These are phyloP conservation scores for Torrubiellomyces zombiae DNA, from an alignment of 2,329 filamentous ascomycete species.

Conservation along the genomic window DNA sequence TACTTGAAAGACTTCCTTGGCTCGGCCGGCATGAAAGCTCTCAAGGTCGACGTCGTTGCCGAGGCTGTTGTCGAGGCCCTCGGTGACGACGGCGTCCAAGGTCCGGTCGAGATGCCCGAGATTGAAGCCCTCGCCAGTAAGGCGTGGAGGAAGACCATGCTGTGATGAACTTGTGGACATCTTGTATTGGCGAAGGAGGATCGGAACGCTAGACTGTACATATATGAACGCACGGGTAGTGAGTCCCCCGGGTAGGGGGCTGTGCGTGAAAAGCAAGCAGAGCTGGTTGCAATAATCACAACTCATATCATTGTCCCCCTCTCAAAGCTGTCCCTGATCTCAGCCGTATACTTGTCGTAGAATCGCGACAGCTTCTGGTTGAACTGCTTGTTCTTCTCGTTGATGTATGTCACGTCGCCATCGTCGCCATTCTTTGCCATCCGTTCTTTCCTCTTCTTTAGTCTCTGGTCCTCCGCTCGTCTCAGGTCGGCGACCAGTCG, in stretches of 20 bases:
- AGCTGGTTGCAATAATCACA: no score
- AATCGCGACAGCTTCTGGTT: slow-evolving; percentile 93
- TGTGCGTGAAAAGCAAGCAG: no score
- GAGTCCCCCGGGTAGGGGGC: no score
- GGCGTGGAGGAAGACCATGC: slow-evolving; percentile 81
- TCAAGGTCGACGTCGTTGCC: slow-evolving; percentile 75
- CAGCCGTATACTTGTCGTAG: slow-evolving; percentile 96
- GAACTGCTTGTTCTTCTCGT: slow-evolving; percentile 99
- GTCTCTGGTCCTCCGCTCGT: slow-evolving; percentile 70
- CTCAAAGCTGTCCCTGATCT: slow-evolving; percentile 96
- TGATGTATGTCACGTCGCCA: slow-evolving; percentile 94
- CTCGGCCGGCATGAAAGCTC: slow-evolving; percentile 65
- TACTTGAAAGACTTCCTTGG: slow-evolving; percentile 64
- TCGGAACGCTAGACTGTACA: slow-evolving; percentile 17
- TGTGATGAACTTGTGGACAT: slow-evolving; percentile 31
- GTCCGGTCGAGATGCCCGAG: slow-evolving; percentile 59
- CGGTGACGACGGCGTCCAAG: slow-evolving; percentile 53
- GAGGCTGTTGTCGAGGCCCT: slow-evolving; percentile 83
- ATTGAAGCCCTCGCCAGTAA: slow-evolving; percentile 70
- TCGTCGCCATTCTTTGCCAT: slow-evolving; percentile 67
- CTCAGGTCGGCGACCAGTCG: slow-evolving; percentile 70
- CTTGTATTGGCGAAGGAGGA: slow-evolving; percentile 3
- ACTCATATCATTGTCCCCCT: slow-evolving; percentile 82
- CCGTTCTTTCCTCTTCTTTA: slow-evolving; percentile 75
- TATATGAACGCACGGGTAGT: slow-evolving; percentile 1